Evolutionary conservation across 352 stramenopile genomes (phyloP), one percentile per base, ranked within the genome.

Genomic region (Phytophthora brassicae): DNA sequence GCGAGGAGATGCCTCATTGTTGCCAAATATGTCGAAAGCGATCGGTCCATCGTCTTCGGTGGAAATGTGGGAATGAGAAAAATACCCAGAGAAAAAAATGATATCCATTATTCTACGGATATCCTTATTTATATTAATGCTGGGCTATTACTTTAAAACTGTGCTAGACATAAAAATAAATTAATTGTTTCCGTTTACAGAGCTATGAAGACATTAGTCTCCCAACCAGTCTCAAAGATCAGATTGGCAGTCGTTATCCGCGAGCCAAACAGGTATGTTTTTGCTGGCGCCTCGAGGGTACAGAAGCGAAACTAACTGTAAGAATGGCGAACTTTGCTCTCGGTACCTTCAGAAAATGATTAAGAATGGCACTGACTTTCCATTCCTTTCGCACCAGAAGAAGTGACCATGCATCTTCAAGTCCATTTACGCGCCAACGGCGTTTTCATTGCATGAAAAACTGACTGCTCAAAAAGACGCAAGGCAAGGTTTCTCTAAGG

Each of bases 381-480:
- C 83, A 11, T 92, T 89, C 33, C 60, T 92, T 4, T 90, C 83
- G 22, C 83, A 90, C 23, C 68, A 85, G 81, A 90, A 38, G 77
- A 92, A 33, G 83, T 90, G 19, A 79, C 78, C 49, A 85, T 92
- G 79, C 70, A 89, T 44, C 52, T 92, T n/a, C 79, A 89, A 62
- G 79, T 91, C 4, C 82, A 89, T 59, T 55, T 91, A 14, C 81
- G 81, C 38, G 71, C 77, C 1, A 78, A 89, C 47, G 73, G 77
- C 3, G 68, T 66, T 6, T 86, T 81, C 35, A 67, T 79, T 12
- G 69, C 52, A 4, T 85, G 41, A 82, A 31, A n/a, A n/a, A n/a
- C n/a, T n/a, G n/a, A n/a, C n/a, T n/a, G n/a, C n/a, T n/a, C n/a
- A n/a, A n/a, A n/a, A n/a, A n/a, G n/a, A n/a, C n/a, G n/a, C n/a